phyloP scores from a whole-genome alignment of 495 filamentous ascomycete genomes.

The Aspergillus avenaceus region DNA sequence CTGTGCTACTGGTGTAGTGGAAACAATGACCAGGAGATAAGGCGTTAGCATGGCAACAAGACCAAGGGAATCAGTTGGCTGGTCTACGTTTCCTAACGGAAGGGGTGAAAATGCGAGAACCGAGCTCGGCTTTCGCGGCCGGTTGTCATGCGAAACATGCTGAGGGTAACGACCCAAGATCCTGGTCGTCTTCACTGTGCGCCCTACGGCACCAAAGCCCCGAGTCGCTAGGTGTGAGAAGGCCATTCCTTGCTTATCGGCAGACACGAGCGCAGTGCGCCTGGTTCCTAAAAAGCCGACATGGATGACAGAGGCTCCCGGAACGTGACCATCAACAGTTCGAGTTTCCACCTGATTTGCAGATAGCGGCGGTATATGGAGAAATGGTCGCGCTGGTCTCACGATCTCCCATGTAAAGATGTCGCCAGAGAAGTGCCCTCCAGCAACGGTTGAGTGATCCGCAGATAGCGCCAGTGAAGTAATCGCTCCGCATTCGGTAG shows the following conservation, averaged over 20 bases:
- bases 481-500: slow-evolving; percentile 84
- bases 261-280: slow-evolving; percentile 96
- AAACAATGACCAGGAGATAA: slow-evolving; percentile 92
- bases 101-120: slow-evolving; percentile 88
- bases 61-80: slow-evolving; percentile 81
- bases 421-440: slow-evolving; percentile 81
- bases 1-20: slow-evolving; percentile 90
- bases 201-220: slow-evolving; percentile 79
- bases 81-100: slow-evolving; percentile 87
- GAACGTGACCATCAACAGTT: slow-evolving; percentile 74
- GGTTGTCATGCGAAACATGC: slow-evolving; percentile 46
- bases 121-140: slow-evolving; percentile 85
- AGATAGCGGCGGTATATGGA: slow-evolving; percentile 78
- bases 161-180: slow-evolving; percentile 90
- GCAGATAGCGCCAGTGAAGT: slow-evolving; percentile 87
- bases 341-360: slow-evolving; percentile 58
- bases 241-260: slow-evolving; percentile 92
- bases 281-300: slow-evolving; percentile 92
- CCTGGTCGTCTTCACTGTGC: slow-evolving; percentile 82
- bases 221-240: slow-evolving; percentile 95
- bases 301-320: slow-evolving; percentile 74
- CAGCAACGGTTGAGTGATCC: slow-evolving; percentile 86
- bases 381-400: slow-evolving; percentile 75
- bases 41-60: slow-evolving; percentile 95
- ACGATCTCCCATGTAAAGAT: slow-evolving; percentile 98